Conservation (phyloP, 2,329 filamentous ascomycete genomes). For the Ceratocystis eucalypticola region DNA sequence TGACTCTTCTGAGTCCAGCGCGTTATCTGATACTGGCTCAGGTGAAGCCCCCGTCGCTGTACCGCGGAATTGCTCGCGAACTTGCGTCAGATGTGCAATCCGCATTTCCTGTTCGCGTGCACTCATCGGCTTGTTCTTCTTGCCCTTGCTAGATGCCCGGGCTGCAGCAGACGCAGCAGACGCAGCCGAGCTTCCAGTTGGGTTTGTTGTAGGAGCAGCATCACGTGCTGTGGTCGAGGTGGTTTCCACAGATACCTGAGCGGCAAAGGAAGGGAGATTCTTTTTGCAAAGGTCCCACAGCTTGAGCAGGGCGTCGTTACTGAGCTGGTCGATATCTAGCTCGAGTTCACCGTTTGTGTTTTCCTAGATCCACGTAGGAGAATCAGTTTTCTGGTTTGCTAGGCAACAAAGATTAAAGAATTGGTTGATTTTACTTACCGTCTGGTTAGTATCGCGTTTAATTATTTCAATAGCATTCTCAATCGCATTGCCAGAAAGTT, state of each 20-base stretch:
- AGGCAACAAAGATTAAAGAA: no score
- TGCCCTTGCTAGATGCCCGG: constrained; percentile 38
- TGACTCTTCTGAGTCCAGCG: constrained; percentile 29
- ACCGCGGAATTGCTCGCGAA: constrained; percentile 29
- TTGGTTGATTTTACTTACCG: constrained; percentile 39
- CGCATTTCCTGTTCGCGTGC: constrained; percentile 54
- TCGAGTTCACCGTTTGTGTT: constrained; percentile 47
- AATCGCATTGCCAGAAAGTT: constrained; percentile 65
- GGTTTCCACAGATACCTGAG: constrained; percentile 1
- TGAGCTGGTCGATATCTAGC: constrained; percentile 45
- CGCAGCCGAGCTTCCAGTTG: constrained; percentile 16
- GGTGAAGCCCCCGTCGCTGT: constrained; percentile 17
- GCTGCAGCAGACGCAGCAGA: constrained; percentile 25
- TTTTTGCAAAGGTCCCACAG: constrained; percentile 36
- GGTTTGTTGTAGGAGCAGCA: constrained; percentile 20
- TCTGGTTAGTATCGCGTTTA: constrained; percentile 66
- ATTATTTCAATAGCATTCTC: constrained; percentile 78
- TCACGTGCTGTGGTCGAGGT: constrained; percentile 22
- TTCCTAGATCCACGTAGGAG: constrained; percentile 31
- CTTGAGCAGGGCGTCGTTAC: constrained; percentile 40
- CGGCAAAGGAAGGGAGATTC: constrained; percentile 30
- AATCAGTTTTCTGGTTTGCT: constrained; percentile 12
- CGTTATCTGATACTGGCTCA: constrained; percentile 18
- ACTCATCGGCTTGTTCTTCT: constrained; percentile 66
- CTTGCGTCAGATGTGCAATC: constrained; percentile 46